These are phyloP conservation scores for Wallacemonas collosoma DNA, from an alignment of 208 protist genomes.

Conservation along the genomic window DNA sequence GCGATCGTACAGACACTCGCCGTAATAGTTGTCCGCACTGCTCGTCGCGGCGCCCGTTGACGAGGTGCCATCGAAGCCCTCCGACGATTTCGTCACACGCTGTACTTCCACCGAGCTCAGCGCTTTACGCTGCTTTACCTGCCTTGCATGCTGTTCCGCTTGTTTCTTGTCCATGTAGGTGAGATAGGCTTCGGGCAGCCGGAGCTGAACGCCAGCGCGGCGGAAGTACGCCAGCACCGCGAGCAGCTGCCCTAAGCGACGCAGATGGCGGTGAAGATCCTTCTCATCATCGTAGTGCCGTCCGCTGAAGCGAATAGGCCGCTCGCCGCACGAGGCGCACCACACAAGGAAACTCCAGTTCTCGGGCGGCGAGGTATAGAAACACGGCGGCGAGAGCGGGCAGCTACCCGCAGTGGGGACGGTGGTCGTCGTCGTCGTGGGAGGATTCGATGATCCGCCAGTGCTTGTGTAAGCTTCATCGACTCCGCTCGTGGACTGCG, in stretches of 20 bases:
- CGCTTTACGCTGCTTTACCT: constrained; percentile 27
- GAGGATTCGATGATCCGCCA: background rate
- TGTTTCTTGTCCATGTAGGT: constrained; percentile 27
- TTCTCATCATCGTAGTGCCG: constrained; percentile 41
- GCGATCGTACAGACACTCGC: constrained; percentile 23
- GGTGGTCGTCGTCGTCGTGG: background rate
- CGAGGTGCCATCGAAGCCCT: constrained; percentile 4
- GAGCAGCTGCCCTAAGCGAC: constrained; percentile 47
- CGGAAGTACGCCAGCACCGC: constrained; percentile 53
- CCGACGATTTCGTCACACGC: constrained; percentile 32
- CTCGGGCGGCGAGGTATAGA: constrained; percentile 26
- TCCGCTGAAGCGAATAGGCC: constrained; percentile 31
- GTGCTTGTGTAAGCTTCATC: too few relatives aligned
- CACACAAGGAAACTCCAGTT: constrained; percentile 61
- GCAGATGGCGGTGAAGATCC: constrained; percentile 31
- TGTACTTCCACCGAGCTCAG: constrained; percentile 22
- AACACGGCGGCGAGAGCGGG: constrained; percentile 29
- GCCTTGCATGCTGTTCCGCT: constrained; percentile 28
- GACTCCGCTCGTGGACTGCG: too few relatives aligned
- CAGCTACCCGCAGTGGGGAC: background rate
- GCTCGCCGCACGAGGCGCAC: constrained; percentile 43
- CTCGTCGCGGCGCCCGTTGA: background rate
- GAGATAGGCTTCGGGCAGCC: constrained; percentile 29
- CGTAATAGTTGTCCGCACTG: constrained; percentile 13
- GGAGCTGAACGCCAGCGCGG: constrained; percentile 35